A percentile compares a stretch with the other conserved stretches of the same genome.
These are phyloP conservation scores for Aphelidium insulamus DNA, from an alignment of 371 early-diverging fungal species.

Conservation along the genomic window DNA sequence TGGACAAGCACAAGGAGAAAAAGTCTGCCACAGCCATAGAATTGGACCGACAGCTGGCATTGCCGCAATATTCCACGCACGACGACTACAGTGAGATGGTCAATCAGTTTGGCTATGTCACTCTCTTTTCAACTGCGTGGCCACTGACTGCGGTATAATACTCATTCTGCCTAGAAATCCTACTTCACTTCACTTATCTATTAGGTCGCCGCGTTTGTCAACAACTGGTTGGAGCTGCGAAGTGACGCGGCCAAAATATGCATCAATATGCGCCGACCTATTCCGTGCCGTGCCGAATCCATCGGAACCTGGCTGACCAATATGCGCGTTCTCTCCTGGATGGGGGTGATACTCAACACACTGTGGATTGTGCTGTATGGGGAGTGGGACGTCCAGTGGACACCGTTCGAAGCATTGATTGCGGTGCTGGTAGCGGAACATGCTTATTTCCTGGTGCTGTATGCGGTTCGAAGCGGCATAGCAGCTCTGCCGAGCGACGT, in stretches of 20 bases:
- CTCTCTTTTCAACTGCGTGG: constrained; percentile 65
- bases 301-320: constrained; percentile 69
- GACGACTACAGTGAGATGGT: constrained; percentile 81
- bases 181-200: too few species aligned
- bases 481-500: too few species aligned
- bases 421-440: constrained; percentile 20
- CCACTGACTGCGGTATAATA: constrained; percentile 59
- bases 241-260: constrained; percentile 71
- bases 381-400: constrained; percentile 16
- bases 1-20: constrained; percentile 3
- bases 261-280: constrained; percentile 42
- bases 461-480: constrained; percentile 10
- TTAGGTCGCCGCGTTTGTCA: constrained; percentile 46
- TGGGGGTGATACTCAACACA: constrained; percentile 49
- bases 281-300: constrained; percentile 48
- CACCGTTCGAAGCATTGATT: constrained; percentile 15
- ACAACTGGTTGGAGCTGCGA: constrained; percentile 72
- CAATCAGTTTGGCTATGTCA: constrained; percentile 69
- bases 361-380: constrained; percentile 45
- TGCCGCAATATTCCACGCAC: constrained; percentile 54
- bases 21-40: not conserved
- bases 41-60: constrained; percentile 4
- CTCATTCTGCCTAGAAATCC: too few species aligned
- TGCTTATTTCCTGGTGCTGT: constrained; percentile 11
- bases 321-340: constrained; percentile 35